A percentile compares a stretch with the other conserved stretches of the same genome.
phyloP scores from a whole-genome alignment of 2,329 filamentous ascomycete species.

The Fusarium sp. region DNA sequence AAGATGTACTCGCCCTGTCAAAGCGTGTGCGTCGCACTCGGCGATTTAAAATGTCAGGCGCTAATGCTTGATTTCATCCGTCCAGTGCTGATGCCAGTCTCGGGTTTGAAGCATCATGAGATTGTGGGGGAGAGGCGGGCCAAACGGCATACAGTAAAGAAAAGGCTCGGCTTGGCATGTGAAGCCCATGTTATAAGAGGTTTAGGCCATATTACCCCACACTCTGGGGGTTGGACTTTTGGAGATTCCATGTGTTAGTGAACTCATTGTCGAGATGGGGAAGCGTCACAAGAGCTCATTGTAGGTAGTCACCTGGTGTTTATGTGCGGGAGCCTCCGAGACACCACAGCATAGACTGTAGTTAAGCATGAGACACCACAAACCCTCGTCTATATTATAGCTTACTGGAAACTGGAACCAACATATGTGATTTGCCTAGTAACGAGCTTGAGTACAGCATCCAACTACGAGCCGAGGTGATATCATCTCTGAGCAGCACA shows the following conservation, averaged over 20 bases:
- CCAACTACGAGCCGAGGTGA: constrained; percentile 9
- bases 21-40: constrained; percentile 22
- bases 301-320: constrained; percentile 16
- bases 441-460: background rate
- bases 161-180: constrained; percentile 24
- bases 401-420: background rate
- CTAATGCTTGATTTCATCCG: constrained; percentile 22
- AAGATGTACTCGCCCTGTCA: background rate
- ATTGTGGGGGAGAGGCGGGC: constrained; percentile 5
- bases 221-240: background rate
- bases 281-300: constrained; percentile 13
- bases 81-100: constrained; percentile 20
- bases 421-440: background rate
- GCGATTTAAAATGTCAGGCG: constrained; percentile 19
- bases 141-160: constrained; percentile 11
- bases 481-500: constrained; percentile 1
- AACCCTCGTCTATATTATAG: background rate
- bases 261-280: constrained; percentile 12
- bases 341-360: background rate
- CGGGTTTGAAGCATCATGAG: constrained; percentile 11
- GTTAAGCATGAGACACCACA: background rate
- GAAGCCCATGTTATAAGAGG: constrained; percentile 5
- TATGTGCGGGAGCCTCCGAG: background rate
- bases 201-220: constrained; percentile 8
- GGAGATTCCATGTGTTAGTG: constrained; percentile 1